Conservation (phyloP, 2,329 filamentous ascomycete species). For the Chrysosporium queenslandicum region DNA sequence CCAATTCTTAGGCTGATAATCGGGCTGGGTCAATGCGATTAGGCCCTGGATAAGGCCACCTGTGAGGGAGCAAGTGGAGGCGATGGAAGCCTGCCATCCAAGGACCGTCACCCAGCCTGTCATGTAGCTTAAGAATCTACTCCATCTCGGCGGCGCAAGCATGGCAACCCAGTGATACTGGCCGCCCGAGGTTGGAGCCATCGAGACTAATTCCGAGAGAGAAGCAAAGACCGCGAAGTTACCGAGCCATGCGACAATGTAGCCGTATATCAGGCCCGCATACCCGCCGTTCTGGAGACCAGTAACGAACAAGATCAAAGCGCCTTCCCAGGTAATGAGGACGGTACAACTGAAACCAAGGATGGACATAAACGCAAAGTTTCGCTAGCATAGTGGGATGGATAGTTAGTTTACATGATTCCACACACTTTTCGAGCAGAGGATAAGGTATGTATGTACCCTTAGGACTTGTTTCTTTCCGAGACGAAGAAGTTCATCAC, state of each 20-base stretch:
- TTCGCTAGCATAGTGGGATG: constrained; percentile 15
- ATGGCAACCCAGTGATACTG: constrained; percentile 36
- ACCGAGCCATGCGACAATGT: constrained; percentile 29
- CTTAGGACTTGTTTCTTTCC: constrained; percentile 38
- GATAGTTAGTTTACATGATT: background rate
- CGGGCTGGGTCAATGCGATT: constrained; percentile 27
- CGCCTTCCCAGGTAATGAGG: constrained; percentile 32
- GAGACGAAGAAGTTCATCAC: constrained; percentile 29
- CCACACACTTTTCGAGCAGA: background rate
- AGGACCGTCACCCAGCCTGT: constrained; percentile 33
- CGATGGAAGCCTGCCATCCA: constrained; percentile 31
- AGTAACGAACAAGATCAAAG: constrained; percentile 15
- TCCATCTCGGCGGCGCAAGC: constrained; percentile 27
- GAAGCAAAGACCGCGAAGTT: constrained; percentile 31
- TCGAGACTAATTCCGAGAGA: constrained; percentile 34
- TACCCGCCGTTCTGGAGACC: constrained; percentile 27
- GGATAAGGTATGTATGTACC: constrained; percentile 26
- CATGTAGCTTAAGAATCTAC: constrained; percentile 30
- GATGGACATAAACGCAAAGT: constrained; percentile 29
- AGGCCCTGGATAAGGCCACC: constrained; percentile 30
- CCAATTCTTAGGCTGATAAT: constrained; percentile 22
- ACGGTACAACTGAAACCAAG: constrained; percentile 31
- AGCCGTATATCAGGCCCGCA: constrained; percentile 32
- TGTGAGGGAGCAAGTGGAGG: constrained; percentile 27
- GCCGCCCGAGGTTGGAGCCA: constrained; percentile 33